Conservation (phyloP, 768 basidiomycete genomes). For the Crepidotus variabilis region DNA sequence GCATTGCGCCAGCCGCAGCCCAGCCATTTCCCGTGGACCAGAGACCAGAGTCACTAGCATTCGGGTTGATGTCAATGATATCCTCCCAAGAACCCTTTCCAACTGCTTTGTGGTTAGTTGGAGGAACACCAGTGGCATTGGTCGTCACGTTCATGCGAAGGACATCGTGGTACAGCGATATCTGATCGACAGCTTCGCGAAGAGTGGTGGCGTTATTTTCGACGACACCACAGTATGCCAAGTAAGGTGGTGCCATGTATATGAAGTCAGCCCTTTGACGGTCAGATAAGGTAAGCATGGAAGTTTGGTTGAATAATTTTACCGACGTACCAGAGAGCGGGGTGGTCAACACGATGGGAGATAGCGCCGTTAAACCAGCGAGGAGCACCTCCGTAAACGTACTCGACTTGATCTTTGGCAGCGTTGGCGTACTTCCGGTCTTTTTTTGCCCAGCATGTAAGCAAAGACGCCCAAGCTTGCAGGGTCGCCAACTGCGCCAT, state of each 20-base stretch:
- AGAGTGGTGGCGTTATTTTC: conserved; percentile 30
- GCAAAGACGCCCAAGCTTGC: conserved; percentile 45
- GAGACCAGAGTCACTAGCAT: conserved; percentile 34
- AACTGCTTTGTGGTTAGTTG: too few species aligned
- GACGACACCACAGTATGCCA: conserved; percentile 42
- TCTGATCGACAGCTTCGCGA: conserved; percentile 32
- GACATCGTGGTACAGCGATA: conserved; percentile 30
- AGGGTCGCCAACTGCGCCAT: conserved; percentile 42
- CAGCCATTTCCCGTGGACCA: conserved; percentile 63
- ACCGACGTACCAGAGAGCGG: conserved; percentile 39
- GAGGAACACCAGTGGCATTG: too few species aligned
- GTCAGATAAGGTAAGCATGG: conserved; percentile 1
- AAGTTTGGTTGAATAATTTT: background rate
- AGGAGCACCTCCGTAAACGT: conserved; percentile 29
- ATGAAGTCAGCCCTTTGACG: conserved; percentile 40
- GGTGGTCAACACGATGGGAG: conserved; percentile 32
- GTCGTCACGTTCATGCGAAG: conserved; percentile 21
- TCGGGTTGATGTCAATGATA: conserved; percentile 37
- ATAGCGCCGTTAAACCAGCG: conserved; percentile 41
- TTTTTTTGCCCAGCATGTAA: conserved; percentile 35
- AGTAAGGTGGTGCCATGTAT: conserved; percentile 48
- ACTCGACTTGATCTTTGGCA: conserved; percentile 27
- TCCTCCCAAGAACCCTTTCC: conserved; percentile 32
- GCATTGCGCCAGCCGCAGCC: conserved; percentile 66
- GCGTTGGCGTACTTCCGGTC: conserved; percentile 26